Percentiles rank a stretch among this genome's conserved stretches.
Evolutionary conservation across 192 early-diverging fungal genomes (phyloP).

Genomic region (Coemansia biformis): DNA sequence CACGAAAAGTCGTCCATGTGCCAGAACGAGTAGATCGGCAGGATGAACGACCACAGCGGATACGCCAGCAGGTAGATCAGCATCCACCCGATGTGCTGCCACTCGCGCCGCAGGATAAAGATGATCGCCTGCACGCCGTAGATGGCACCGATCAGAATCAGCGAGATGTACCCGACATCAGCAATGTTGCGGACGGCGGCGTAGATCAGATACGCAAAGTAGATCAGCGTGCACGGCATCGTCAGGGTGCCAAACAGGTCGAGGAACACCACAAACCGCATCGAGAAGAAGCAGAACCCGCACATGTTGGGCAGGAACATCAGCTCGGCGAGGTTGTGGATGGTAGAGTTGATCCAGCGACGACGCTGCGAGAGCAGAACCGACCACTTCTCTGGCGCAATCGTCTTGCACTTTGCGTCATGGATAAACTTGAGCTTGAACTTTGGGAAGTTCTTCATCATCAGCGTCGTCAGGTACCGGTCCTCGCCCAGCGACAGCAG

Average conservation of each 20-base stretch:
- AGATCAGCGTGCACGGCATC: slow-evolving; percentile 76
- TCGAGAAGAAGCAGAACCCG: slow-evolving; percentile 96
- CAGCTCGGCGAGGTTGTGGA: slow-evolving; percentile 93
- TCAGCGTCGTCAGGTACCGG: slow-evolving; percentile 92
- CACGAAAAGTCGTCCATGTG: slow-evolving; percentile 98
- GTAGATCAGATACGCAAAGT: slow-evolving; percentile 77
- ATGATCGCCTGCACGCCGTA: slow-evolving; percentile 87
- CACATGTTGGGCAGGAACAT: slow-evolving; percentile 82
- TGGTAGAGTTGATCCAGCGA: slow-evolving; percentile 99
- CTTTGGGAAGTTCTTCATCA: slow-evolving; percentile 95
- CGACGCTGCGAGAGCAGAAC: slow-evolving; percentile 91
- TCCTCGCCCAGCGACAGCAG: slow-evolving; percentile 94
- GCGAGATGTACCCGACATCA: slow-evolving; percentile 71
- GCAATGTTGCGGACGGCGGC: slow-evolving; percentile 57
- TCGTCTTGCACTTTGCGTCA: slow-evolving; percentile 83
- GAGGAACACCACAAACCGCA: slow-evolving; percentile 94
- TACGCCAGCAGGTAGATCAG: slow-evolving; percentile 81
- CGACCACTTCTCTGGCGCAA: slow-evolving; percentile 83
- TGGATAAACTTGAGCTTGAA: slow-evolving; percentile 89
- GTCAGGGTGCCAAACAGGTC: slow-evolving; percentile 84
- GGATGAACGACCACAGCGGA: slow-evolving; percentile 83
- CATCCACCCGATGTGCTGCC: slow-evolving; percentile 81
- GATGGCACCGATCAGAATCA: slow-evolving; percentile 75
- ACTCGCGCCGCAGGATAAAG: slow-evolving; percentile 71
- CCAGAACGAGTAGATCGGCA: slow-evolving; percentile 98